Evolutionary conservation across 2,329 filamentous ascomycete species (phyloP), one percentile per base, ranked within the genome.

Genomic region (Curvularia hawaiiensis): DNA sequence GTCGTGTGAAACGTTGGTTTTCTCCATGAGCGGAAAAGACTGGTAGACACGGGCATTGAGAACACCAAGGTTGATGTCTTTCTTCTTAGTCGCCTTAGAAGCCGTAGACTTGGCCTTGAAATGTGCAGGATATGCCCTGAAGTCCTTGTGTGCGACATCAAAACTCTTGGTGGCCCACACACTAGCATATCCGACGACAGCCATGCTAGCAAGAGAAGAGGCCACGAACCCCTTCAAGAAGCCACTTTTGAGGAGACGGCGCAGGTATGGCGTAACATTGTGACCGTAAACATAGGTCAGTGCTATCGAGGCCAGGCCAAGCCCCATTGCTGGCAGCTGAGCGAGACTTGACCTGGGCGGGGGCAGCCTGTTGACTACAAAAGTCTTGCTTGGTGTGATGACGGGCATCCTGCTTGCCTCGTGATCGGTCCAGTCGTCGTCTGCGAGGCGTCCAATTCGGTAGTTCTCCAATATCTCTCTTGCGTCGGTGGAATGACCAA

Each of bases 31-130:
- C 0, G 80, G 79, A 9, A 86, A 77, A 4, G 71, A 68, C 48
- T 81, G 78, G 63, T 81, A 86, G 26, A 74, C 72, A 22, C 79
- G 74, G 0, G 83, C 77, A 40, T 84, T 78, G 9, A 86, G 76
- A 67, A 83, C 82, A 10, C 82, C 83, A 18, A 62, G 58, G n/a
- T 63, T 62, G 49, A 62, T 62, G 4, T 60, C 51, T 38, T 63
- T 63, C 16, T 63, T 62, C 26, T 50, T 59, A 4, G 59, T 49
- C 0, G 51, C 44, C 18, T 41, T 61, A 0, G 53, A 50, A 0
- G 61, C 55, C 9, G 46, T 51, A 1, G 59, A 58, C 9, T 63
- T 63, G 7, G 61, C 56, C 39, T 49, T 63, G 48, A 58, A 33
- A 39, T 63, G 59, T 8, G 59, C 59, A 20, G 61, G 61, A 16